Base-by-base conservation (phyloP, 306 rosid species). In the Medicago ruthenica region DNA sequence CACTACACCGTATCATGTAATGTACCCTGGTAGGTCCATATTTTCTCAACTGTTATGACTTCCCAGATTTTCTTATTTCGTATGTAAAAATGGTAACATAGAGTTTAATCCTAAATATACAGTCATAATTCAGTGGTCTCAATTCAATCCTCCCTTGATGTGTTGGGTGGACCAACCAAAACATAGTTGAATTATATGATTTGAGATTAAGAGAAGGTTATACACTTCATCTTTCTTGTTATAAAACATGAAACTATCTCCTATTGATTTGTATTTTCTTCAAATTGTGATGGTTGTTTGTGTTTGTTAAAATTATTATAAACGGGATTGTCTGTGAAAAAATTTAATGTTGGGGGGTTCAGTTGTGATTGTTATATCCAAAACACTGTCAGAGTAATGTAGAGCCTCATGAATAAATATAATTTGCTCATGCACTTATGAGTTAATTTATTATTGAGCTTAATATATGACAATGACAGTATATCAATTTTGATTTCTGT, bases 1-100 rank as follows among this genome's bases (percentile, higher is more conserved):
- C 7, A 71, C 61, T 44, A 61, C 85, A 55, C 85, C 98, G 45
- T 87, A 88, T 85, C 84, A 85, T 79, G 79, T 86, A 20, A 16
- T 36, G 70, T 67, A 85, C 65, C 48, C 42, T 59, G 97, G 98
- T 94, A 72, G 67, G 91, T 88, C 71, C 76, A 37, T 64, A n/a
- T 47, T 71, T 54, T 73, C 55, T 79, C 15, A 9, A 20, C 53
- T 73, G 13, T 71, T 61, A 16, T 63, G 31, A 51, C 17, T 36
- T 62, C 34, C 21, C 37, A 54, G 15, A 61, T 17, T 10, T 61
- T 54, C 20, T 13, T 31, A 24, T 58, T 51, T 44, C 41, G 44
- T 61, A 31, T 76, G 21, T 60, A 59, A 58, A 41, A 34, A 11
- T 34, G 21, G 39, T 47, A 39, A 39, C 59, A 36, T 75, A 41